phyloP scores from a whole-genome alignment of 768 basidiomycete genomes.

The Tricholoma saponaceum region DNA sequence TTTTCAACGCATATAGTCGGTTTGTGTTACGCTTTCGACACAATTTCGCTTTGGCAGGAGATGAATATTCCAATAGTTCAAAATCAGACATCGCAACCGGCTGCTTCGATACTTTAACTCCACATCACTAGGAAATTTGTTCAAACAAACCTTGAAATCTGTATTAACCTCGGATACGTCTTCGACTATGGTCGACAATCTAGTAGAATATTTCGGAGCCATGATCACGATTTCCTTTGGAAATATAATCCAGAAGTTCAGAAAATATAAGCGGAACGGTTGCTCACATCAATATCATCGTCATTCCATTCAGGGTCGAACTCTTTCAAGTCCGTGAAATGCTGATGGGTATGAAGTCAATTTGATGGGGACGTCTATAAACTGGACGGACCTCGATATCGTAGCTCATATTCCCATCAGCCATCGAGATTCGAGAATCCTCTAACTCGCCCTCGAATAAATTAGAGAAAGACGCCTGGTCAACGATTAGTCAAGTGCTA shows the following conservation, averaged over 20 bases:
- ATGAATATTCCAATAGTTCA: conserved; percentile 21
- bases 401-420: conserved; percentile 21
- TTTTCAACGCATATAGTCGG: conserved; percentile 27
- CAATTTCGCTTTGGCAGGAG: conserved; percentile 11
- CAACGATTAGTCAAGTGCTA: not conserved
- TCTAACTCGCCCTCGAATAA: conserved; percentile 18
- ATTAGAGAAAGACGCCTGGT: conserved; percentile 28
- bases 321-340: conserved; percentile 36
- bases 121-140: not conserved
- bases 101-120: conserved; percentile 10
- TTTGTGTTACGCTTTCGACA: conserved; percentile 27
- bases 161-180: conserved; percentile 18
- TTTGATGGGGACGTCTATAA: not conserved
- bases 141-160: conserved; percentile 12
- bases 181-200: conserved; percentile 29
- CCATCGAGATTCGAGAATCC: conserved; percentile 1
- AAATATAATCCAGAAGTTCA: not conserved
- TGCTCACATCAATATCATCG: conserved; percentile 44
- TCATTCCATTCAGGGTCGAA: conserved; percentile 43
- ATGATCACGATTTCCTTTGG: conserved; percentile 49
- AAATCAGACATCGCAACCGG: conserved; percentile 28
- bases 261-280: not conserved
- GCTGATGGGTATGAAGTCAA: conserved; percentile 21
- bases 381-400: conserved; percentile 21
- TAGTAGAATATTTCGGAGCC: conserved; percentile 31